Conservation (phyloP, 2,329 filamentous ascomycete species). For the Colletotrichum tabaci region DNA sequence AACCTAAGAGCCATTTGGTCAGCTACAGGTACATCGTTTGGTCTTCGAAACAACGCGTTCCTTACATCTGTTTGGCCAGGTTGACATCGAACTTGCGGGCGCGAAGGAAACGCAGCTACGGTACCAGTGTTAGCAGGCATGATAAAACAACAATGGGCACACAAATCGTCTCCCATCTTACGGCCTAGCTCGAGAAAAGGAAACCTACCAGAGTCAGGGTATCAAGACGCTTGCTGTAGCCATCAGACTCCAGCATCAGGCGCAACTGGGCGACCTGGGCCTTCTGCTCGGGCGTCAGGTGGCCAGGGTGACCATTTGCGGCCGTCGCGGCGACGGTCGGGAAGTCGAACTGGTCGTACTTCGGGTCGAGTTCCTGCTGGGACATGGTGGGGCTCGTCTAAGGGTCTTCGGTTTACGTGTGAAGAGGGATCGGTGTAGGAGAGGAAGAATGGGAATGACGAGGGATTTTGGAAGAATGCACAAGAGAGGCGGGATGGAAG, state of each 20-base stretch:
- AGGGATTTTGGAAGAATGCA: constrained; percentile 26
- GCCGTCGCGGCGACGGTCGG: constrained; percentile 81
- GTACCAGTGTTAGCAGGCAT: constrained; percentile 37
- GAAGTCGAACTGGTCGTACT: constrained; percentile 97
- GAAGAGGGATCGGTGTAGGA: constrained; percentile 36
- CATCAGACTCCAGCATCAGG: constrained; percentile 85
- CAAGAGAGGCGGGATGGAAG: constrained; percentile 15
- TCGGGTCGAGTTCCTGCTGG: constrained; percentile 76
- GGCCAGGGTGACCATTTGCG: constrained; percentile 86
- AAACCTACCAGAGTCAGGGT: constrained; percentile 86
- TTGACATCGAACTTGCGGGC: constrained; percentile 96
- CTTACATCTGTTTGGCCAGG: constrained; percentile 87
- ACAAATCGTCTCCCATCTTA: not conserved
- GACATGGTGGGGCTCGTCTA: constrained; percentile 39
- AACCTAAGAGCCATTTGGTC: constrained; percentile 75
- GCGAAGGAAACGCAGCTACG: constrained; percentile 87
- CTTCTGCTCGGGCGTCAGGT: constrained; percentile 89
- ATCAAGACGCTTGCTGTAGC: constrained; percentile 88
- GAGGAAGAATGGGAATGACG: constrained; percentile 16
- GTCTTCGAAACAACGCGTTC: constrained; percentile 9
- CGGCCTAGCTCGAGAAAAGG: constrained; percentile 34
- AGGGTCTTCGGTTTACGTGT: constrained; percentile 30
- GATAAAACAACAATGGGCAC: not conserved
- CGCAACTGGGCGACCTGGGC: constrained; percentile 91
- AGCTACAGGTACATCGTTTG: not conserved